These are phyloP conservation scores for Corrigiola litoralis DNA, from an alignment of 179 eudicot species.

Conservation along the genomic window DNA sequence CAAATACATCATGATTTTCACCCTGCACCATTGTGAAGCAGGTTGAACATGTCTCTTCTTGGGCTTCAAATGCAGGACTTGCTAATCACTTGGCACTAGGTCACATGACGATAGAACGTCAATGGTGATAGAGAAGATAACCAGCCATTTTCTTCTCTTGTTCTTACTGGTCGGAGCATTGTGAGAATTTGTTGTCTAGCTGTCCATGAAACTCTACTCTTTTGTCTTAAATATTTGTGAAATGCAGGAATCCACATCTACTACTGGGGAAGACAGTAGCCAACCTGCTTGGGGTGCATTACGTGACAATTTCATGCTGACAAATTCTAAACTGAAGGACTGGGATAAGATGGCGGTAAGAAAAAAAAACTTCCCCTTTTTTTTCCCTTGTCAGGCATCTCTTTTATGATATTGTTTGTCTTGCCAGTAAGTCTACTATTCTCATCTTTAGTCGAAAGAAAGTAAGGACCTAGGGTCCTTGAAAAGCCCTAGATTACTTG, in stretches of 20 bases:
- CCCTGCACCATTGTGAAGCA: too few species aligned
- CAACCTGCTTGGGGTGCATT: slow-evolving; percentile 95
- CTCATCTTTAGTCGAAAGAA: neutral
- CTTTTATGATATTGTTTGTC: neutral
- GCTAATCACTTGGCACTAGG: too few species aligned
- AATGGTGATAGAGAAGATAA: too few species aligned
- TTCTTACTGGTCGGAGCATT: too few species aligned
- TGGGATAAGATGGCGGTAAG: slow-evolving; percentile 88
- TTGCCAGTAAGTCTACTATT: neutral
- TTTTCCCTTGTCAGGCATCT: neutral
- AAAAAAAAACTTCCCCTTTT: neutral
- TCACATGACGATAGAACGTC: too few species aligned
- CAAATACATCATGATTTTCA: too few species aligned
- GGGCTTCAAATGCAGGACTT: too few species aligned
- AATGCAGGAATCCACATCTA: slow-evolving; percentile 41
- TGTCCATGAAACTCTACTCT: neutral
- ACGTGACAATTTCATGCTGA: slow-evolving; percentile 82
- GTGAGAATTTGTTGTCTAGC: neutral
- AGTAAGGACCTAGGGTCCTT: neutral
- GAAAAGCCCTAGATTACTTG: neutral
- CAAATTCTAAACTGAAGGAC: slow-evolving; percentile 78
- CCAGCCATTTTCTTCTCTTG: neutral
- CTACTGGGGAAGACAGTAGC: slow-evolving; percentile 30
- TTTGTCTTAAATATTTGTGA: slow-evolving; percentile 6
- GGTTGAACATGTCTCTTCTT: too few species aligned